phyloP scores from a whole-genome alignment of 768 basidiomycete genomes.

The Chiua virens region DNA sequence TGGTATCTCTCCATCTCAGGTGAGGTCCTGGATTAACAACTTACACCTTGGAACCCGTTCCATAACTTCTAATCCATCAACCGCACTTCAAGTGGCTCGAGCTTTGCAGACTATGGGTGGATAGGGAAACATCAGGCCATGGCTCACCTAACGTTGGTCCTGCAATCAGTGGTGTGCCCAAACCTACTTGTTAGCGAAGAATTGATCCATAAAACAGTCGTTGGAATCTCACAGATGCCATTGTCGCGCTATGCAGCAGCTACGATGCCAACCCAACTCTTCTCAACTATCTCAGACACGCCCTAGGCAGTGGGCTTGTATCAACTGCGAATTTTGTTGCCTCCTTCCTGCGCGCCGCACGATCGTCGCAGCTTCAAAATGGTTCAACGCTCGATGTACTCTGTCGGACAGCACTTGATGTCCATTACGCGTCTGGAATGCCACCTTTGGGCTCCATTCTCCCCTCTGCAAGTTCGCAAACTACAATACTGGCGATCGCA shows the following conservation, averaged over 20 bases:
- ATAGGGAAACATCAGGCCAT: conserved; percentile 44
- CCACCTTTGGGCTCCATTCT: conserved; percentile 56
- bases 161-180: conserved; percentile 56
- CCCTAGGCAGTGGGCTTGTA: conserved; percentile 55
- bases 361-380: conserved; percentile 62
- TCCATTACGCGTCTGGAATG: conserved; percentile 58
- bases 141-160: conserved; percentile 44
- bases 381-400: conserved; percentile 69
- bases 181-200: background rate
- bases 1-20: conserved; percentile 64
- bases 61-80: conserved; percentile 2
- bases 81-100: conserved; percentile 57
- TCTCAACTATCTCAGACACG: conserved; percentile 62
- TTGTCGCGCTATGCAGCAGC: conserved; percentile 62
- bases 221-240: conserved; percentile 50
- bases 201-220: background rate
- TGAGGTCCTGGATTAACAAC: conserved; percentile 32
- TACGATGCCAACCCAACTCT: conserved; percentile 72
- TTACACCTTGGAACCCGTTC: background rate
- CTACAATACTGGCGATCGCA: conserved; percentile 50
- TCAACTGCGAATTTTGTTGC: conserved; percentile 60
- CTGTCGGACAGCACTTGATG: conserved; percentile 63
- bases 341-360: conserved; percentile 65
- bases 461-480: conserved; percentile 47
- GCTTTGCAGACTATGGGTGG: conserved; percentile 61